Evolutionary conservation across 441 rosid species (phyloP).

Genomic region (Erysimum cheiri): DNA sequence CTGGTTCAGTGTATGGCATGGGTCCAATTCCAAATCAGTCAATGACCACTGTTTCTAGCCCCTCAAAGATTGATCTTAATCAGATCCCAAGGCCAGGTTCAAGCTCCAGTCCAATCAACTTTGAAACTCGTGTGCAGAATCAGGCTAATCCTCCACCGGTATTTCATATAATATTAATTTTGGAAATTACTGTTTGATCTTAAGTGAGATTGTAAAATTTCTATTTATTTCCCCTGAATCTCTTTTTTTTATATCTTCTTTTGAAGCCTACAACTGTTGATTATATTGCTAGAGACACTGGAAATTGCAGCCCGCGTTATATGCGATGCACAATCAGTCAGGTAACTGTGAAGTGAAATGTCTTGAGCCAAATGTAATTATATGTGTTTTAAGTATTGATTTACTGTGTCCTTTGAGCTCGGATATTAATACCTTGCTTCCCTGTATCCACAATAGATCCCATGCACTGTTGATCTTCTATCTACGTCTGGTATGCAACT

Average conservation of each 20-base stretch:
- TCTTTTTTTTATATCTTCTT: conserved; percentile 1
- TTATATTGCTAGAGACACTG: conserved; percentile 62
- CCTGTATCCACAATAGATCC: conserved; percentile 56
- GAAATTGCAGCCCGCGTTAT: conserved; percentile 68
- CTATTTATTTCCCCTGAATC: conserved; percentile 18
- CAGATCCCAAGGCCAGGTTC: conserved; percentile 71
- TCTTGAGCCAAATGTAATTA: conserved; percentile 9
- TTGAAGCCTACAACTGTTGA: conserved; percentile 72
- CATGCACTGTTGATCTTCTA: conserved; percentile 83
- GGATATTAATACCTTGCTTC: conserved; percentile 22
- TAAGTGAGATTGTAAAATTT: conserved; percentile 13
- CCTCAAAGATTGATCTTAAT: conserved; percentile 58
- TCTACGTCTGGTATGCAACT: conserved; percentile 83
- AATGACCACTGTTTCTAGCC: conserved; percentile 51
- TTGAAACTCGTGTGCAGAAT: conserved; percentile 59
- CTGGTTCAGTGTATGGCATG: conserved; percentile 56
- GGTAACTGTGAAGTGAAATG: conserved; percentile 42
- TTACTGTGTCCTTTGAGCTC: conserved; percentile 12
- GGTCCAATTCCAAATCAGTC: conserved; percentile 55
- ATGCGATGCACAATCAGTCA: conserved; percentile 67
- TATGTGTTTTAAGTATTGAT: not conserved
- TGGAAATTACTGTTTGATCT: conserved; percentile 18
- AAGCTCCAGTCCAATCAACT: conserved; percentile 51
- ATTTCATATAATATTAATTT: conserved; percentile 15
- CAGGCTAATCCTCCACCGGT: conserved; percentile 72